Conservation (phyloP, 1,284 basidiomycete genomes). For the Cutaneotrichosporon spelunceum region DNA sequence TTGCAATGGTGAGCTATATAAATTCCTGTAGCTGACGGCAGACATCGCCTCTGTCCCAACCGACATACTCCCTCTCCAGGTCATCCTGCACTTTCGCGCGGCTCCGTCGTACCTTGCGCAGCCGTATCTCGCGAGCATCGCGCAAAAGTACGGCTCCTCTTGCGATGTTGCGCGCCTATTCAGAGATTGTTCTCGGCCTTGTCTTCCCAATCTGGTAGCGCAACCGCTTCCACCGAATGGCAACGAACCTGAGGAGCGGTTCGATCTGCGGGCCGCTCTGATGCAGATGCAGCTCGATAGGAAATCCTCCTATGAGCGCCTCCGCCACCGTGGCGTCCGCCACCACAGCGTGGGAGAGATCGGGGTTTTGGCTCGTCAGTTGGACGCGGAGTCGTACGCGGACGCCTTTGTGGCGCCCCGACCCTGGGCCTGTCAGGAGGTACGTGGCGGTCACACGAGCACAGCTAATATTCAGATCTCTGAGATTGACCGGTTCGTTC, state of each 20-base stretch:
- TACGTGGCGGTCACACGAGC: conserved; percentile 32
- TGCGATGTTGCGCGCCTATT: conserved; percentile 34
- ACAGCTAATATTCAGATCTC: conserved; percentile 35
- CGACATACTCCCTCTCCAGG: conserved; percentile 72
- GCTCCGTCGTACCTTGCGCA: conserved; percentile 61
- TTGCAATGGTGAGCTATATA: conserved; percentile 70
- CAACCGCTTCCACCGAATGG: conserved; percentile 51
- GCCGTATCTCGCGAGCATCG: conserved; percentile 69
- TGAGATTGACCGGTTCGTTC: conserved; percentile 48
- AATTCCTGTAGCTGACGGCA: conserved; percentile 41
- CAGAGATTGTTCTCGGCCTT: conserved; percentile 35
- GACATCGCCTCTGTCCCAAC: conserved; percentile 72
- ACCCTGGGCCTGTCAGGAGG: conserved; percentile 53
- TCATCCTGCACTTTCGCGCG: conserved; percentile 64
- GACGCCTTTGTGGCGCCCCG: conserved; percentile 58
- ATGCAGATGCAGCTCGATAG: conserved; percentile 59
- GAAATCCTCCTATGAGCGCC: background rate
- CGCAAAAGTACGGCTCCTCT: conserved; percentile 6
- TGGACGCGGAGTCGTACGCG: conserved; percentile 51
- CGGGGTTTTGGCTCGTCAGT: background rate
- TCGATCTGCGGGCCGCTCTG: conserved; percentile 63
- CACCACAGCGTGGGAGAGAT: background rate
- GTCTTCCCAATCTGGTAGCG: conserved; percentile 31
- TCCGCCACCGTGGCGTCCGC: too few species aligned
- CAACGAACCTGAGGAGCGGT: conserved; percentile 46